phyloP scores from a whole-genome alignment of 208 protist species.

The Acanthamoeba rhysodes region DNA sequence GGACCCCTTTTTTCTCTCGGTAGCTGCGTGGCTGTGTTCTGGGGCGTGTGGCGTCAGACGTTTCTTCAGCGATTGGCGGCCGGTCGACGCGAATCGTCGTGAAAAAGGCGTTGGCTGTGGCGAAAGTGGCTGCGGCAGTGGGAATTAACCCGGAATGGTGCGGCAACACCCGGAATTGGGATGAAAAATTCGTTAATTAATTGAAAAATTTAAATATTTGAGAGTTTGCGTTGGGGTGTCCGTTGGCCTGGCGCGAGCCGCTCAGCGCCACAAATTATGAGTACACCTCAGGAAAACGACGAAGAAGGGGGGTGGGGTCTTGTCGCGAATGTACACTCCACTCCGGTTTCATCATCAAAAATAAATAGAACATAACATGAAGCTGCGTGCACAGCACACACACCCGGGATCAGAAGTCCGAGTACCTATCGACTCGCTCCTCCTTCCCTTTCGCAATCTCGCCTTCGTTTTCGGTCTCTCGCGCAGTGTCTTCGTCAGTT shows the following conservation, averaged over 20 bases:
- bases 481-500: not conserved
- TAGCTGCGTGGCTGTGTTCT: not conserved
- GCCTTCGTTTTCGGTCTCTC: not conserved
- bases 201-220: not conserved
- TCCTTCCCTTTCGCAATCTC: not conserved
- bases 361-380: not conserved
- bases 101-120: not conserved
- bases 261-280: no score
- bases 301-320: no score
- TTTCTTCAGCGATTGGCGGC: conserved; percentile 5
- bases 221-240: not conserved
- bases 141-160: not conserved
- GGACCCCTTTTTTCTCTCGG: not conserved
- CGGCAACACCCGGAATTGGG: not conserved
- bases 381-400: no score
- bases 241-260: not conserved
- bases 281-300: no score
- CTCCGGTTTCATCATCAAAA: not conserved
- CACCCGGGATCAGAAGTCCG: no score
- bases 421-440: not conserved
- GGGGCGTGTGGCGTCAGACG: not conserved
- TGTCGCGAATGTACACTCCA: not conserved
- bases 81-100: not conserved
- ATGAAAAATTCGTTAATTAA: not conserved
- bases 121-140: not conserved